A percentile compares a stretch with the other conserved stretches of the same genome.
phyloP scores from a whole-genome alignment of 2,329 filamentous ascomycete genomes.

The Botrytis paeoniae region DNA sequence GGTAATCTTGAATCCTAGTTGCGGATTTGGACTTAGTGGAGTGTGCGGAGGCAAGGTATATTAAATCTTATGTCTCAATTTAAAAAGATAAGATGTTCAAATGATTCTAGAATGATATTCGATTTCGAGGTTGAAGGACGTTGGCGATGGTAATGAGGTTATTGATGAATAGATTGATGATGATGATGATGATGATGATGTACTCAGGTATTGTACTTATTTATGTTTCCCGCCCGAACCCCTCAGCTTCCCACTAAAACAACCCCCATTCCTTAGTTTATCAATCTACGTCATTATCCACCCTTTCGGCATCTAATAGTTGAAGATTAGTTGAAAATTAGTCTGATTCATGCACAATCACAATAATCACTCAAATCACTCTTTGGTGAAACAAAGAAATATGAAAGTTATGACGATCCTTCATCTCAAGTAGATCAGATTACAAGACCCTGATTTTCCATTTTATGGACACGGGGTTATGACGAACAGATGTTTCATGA shows the following conservation, averaged over 20 bases:
- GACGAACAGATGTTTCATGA: neutral
- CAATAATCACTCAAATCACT: neutral
- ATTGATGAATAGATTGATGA: neutral
- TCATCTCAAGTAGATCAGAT: conserved; percentile 9
- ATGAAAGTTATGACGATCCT: neutral
- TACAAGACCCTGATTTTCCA: neutral
- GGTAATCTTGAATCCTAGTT: conserved; percentile 10
- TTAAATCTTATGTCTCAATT: neutral
- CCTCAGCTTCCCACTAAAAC: neutral
- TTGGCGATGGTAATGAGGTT: neutral
- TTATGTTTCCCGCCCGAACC: neutral
- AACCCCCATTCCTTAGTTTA: neutral
- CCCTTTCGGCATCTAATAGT: neutral
- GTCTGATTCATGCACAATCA: neutral
- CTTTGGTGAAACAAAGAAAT: neutral
- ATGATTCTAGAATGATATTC: neutral
- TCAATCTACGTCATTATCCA: neutral
- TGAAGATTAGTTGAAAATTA: neutral
- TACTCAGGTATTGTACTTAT: neutral
- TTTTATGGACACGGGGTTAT: neutral
- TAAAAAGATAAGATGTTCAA: neutral
- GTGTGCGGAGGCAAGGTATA: no score
- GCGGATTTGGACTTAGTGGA: neutral
- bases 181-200: neutral
- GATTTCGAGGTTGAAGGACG: neutral